Evolutionary conservation across 257 asterid genomes (phyloP), one percentile per base, ranked within the genome.

Genomic region (Solanum dulcamara): DNA sequence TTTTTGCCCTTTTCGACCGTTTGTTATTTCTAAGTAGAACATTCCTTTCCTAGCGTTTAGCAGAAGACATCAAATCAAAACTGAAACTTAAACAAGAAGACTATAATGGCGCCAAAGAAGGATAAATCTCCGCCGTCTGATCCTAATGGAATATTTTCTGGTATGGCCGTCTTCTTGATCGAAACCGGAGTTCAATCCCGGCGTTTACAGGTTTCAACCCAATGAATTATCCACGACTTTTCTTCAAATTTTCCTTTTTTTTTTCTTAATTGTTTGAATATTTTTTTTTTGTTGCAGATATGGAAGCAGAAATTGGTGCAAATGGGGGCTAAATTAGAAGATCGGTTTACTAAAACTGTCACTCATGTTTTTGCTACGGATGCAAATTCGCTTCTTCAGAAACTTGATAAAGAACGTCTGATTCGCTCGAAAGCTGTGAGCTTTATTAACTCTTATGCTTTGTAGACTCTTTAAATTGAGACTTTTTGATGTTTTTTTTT

Each of bases 291-390:
- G 18, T 22, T 80, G 74, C 60, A 96, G 99, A 95, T 96, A 88
- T 96, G 99, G 99, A 92, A 93, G 93, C 94, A 89, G 59, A 95
- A 92, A 85, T 84, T 97, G 90, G 90, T 83, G 86, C 98, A 97
- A 89, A 90, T 97, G 98, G 98, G 98, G 64, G 97, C 95, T 20
- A 89, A 38, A 75, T 26, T 91, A 15, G 95, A 91, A 89, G 94
- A 86, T 6, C 87, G 80, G 5, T 88, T 92, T 66, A 88, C 93
- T 40, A 93, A 85, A 88, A 90, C 83, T 84, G 91, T 92, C 48
- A 92, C 94, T 26, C 98, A 93, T 90, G 91, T 95, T 72, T 95
- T 94, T 77, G 94, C 98, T 12, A 87, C 86, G 91, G 90, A 95
- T 83, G 81, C 84, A 10, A 87, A 88, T 80, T 84, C 92, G 82